These are phyloP conservation scores for Pseudotsuga menziesii DNA, from an alignment of 75 land plant species.

Conservation along the genomic window DNA sequence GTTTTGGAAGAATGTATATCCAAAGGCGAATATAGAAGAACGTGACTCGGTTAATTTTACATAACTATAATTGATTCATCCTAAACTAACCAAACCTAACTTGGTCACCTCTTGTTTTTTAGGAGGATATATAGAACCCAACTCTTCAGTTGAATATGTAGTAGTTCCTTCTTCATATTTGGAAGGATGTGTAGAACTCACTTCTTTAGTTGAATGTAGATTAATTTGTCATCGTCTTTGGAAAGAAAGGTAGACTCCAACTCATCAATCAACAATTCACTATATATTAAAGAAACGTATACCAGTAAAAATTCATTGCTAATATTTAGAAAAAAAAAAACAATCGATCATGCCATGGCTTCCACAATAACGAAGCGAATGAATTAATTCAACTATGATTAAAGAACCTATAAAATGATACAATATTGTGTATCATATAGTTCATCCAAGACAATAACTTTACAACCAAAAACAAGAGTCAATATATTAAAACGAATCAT, in stretches of 20 bases:
- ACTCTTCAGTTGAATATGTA: neutral
- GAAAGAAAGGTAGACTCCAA: neutral
- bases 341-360: neutral
- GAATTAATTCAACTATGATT: neutral
- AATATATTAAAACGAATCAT: neutral
- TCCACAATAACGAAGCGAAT: neutral
- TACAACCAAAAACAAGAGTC: neutral
- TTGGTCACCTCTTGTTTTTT: constrained; percentile 12
- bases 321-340: neutral
- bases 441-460: neutral
- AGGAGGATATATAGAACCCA: neutral
- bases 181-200: neutral
- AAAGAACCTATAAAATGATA: constrained; percentile 4
- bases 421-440: neutral
- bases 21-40: neutral
- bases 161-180: constrained; percentile 11
- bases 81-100: neutral
- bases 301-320: too few species aligned
- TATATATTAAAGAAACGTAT: neutral
- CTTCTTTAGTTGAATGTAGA: constrained; percentile 2
- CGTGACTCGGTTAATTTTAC: neutral
- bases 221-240: constrained; percentile 12
- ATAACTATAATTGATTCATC: neutral
- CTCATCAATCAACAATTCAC: constrained; percentile 42
- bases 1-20: neutral